Evolutionary conservation across 345 rosid species (phyloP).

Genomic region (Garcia nutans): DNA sequence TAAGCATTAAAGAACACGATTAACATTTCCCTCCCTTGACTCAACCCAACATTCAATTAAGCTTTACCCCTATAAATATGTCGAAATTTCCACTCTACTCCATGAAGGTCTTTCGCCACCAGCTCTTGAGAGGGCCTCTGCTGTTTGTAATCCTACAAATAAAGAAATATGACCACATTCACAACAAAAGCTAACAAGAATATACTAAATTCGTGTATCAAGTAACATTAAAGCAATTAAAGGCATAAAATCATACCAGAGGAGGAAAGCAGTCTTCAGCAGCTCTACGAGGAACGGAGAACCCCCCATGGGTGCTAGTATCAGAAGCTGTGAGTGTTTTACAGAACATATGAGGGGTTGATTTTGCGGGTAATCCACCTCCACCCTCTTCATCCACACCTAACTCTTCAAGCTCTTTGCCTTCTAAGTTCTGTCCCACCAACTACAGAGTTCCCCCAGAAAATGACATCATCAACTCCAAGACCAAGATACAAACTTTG

Average conservation of each 20-base stretch:
- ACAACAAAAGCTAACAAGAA: background rate
- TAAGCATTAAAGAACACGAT: constrained; percentile 13
- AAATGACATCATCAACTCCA: constrained; percentile 18
- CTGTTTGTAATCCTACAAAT: constrained; percentile 70
- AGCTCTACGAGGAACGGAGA: constrained; percentile 86
- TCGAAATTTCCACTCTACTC: constrained; percentile 83
- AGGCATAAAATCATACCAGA: constrained; percentile 42
- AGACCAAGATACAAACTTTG: background rate
- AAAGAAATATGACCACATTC: constrained; percentile 1
- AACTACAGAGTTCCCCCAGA: constrained; percentile 41
- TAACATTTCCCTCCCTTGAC: constrained; percentile 10
- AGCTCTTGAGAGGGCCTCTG: constrained; percentile 93
- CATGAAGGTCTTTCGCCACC: constrained; percentile 83
- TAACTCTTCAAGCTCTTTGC: constrained; percentile 46
- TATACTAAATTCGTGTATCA: background rate
- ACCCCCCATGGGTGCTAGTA: constrained; percentile 94
- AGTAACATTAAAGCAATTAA: background rate
- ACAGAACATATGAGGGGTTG: constrained; percentile 85
- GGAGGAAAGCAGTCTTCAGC: constrained; percentile 93
- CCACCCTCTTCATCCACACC: constrained; percentile 53
- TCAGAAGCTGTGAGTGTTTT: constrained; percentile 90
- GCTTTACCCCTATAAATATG: constrained; percentile 80
- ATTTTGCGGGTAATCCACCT: constrained; percentile 51
- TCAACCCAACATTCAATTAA: constrained; percentile 11
- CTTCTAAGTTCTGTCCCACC: constrained; percentile 45